phyloP scores from a whole-genome alignment of 2,329 filamentous ascomycete species.

The Calonectria honghensis region DNA sequence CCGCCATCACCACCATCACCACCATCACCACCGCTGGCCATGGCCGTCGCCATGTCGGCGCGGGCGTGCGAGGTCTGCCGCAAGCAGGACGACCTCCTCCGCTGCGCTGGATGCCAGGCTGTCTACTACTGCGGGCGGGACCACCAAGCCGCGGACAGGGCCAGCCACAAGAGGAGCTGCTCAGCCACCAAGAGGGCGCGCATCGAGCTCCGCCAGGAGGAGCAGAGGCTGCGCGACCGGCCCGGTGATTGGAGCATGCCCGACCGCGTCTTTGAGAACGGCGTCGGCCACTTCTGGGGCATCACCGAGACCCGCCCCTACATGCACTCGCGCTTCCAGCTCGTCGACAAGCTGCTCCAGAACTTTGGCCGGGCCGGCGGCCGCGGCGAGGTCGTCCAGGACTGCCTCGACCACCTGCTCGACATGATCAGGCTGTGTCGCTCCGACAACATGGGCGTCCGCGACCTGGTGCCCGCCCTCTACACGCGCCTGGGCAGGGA shows the following conservation, averaged over 20 bases:
- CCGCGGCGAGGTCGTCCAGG: slow-evolving; percentile 52
- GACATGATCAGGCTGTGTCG: slow-evolving; percentile 67
- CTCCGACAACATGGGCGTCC: slow-evolving; percentile 66
- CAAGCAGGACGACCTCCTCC: slow-evolving; percentile 43
- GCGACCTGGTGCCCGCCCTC: slow-evolving; percentile 63
- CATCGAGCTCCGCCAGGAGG: slow-evolving; percentile 57
- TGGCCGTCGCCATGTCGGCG: slow-evolving; percentile 9
- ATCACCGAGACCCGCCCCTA: slow-evolving; percentile 65
- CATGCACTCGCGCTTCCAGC: slow-evolving; percentile 60
- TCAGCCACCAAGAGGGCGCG: slow-evolving; percentile 58
- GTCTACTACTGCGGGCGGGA: slow-evolving; percentile 67
- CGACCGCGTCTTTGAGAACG: slow-evolving; percentile 61
- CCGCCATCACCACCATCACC: not conserved
- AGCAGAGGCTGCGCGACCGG: slow-evolving; percentile 60
- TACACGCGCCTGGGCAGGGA: slow-evolving; percentile 68
- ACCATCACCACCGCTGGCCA: not conserved
- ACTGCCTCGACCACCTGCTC: slow-evolving; percentile 61
- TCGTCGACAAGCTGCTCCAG: slow-evolving; percentile 58
- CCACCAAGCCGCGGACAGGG: slow-evolving; percentile 63
- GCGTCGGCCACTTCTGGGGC: slow-evolving; percentile 65
- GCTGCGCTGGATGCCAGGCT: slow-evolving; percentile 65
- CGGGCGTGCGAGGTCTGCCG: slow-evolving; percentile 47
- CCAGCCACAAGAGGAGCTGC: slow-evolving; percentile 64
- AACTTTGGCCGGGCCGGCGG: slow-evolving; percentile 56
- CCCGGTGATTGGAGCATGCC: slow-evolving; percentile 53